These are phyloP conservation scores for Nakaseomyces nivariensis DNA, from an alignment of 1,139 yeast species.

Conservation along the genomic window DNA sequence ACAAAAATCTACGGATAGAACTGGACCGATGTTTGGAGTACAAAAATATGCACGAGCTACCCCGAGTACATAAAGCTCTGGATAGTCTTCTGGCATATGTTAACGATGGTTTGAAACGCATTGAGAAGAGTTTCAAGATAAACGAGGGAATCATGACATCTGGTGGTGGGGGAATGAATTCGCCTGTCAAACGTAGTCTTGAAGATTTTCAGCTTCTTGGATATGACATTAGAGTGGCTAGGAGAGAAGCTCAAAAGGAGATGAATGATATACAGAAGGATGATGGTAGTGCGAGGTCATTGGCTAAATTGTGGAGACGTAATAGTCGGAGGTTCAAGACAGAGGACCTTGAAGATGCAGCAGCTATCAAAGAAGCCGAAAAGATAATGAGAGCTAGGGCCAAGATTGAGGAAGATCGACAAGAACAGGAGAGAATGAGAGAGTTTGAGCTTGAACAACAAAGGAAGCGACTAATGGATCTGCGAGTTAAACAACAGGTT, in stretches of 20 bases:
- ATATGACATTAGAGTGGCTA: slow-evolving; percentile 21
- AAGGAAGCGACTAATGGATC: slow-evolving; percentile 16
- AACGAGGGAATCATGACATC: slow-evolving; percentile 8
- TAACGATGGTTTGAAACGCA: slow-evolving; percentile 19
- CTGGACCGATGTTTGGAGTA: slow-evolving; percentile 3
- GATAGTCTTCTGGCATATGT: slow-evolving; percentile 16
- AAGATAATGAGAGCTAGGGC: slow-evolving; percentile 13
- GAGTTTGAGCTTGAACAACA: slow-evolving; percentile 14
- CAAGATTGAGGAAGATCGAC: slow-evolving; percentile 7
- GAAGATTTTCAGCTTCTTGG: slow-evolving; percentile 24
- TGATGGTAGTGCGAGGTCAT: neutral
- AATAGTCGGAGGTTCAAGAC: slow-evolving; percentile 6
- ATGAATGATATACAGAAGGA: neutral
- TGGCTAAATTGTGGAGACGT: slow-evolving; percentile 10
- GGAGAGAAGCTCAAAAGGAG: slow-evolving; percentile 8
- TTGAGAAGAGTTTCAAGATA: slow-evolving; percentile 16
- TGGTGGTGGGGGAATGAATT: slow-evolving; percentile 7
- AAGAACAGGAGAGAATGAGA: slow-evolving; percentile 10
- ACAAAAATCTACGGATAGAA: slow-evolving; percentile 14
- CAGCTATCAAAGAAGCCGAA: slow-evolving; percentile 17
- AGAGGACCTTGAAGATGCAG: slow-evolving; percentile 12
- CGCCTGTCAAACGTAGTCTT: slow-evolving; percentile 11
- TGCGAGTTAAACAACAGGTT: slow-evolving; percentile 20
- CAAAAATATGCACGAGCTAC: slow-evolving; percentile 9
- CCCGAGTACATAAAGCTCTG: slow-evolving; percentile 11